Evolutionary conservation across 2,329 filamentous ascomycete genomes (phyloP).

Genomic region (Phialophora expanda): DNA sequence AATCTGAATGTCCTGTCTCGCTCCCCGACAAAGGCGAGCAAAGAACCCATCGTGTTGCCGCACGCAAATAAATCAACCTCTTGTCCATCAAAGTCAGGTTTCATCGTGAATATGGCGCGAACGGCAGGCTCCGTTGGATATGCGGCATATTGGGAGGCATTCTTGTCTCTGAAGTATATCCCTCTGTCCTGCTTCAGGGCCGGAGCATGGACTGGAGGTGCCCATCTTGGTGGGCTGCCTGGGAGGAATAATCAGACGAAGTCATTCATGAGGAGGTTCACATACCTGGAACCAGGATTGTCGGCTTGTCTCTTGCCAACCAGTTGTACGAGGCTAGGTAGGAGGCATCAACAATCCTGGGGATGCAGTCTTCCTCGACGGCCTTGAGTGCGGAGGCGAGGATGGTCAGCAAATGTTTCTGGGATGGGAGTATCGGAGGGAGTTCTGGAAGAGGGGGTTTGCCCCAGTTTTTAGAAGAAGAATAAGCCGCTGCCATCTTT

Average conservation of each 20-base stretch:
- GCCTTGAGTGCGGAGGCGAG: neutral
- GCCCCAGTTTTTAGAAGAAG: neutral
- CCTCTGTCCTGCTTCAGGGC: neutral
- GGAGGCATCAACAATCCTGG: neutral
- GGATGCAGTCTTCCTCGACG: neutral
- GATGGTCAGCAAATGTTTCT: neutral
- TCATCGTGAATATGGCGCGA: slow-evolving; percentile 1
- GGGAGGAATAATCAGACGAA: neutral
- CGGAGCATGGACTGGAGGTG: neutral
- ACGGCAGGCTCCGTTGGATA: slow-evolving; percentile 5
- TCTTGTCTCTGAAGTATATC: slow-evolving; percentile 6
- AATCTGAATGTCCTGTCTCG: too few relatives aligned
- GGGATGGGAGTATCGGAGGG: neutral
- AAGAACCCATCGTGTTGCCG: too few relatives aligned
- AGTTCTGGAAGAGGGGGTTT: neutral
- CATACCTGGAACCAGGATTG: slow-evolving; percentile 2
- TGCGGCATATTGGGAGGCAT: slow-evolving; percentile 1
- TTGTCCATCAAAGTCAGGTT: slow-evolving; percentile 4
- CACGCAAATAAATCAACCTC: neutral
- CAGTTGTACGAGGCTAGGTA: neutral
- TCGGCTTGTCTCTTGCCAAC: slow-evolving; percentile 7
- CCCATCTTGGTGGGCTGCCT: neutral
- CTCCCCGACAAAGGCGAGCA: too few relatives aligned
- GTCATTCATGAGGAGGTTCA: neutral
- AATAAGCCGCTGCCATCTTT: slow-evolving; percentile 2